Evolutionary conservation across 192 early-diverging fungal species (phyloP).

Genomic region (Rhizoclosmatium globosum): DNA sequence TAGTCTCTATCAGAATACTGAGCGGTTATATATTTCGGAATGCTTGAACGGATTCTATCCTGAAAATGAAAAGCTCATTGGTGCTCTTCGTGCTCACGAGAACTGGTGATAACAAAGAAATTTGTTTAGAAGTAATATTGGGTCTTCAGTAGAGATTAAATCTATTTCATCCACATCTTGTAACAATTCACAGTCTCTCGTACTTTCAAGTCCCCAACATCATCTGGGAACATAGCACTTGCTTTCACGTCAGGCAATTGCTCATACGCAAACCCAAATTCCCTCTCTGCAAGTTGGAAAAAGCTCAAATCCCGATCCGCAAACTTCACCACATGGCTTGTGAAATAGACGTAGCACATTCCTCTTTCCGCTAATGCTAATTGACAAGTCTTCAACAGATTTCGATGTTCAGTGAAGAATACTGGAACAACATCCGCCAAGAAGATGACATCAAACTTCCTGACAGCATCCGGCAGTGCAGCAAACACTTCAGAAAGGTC

Average conservation of each 20-base stretch:
- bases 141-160: not conserved
- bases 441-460: constrained; percentile 80
- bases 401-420: constrained; percentile 87
- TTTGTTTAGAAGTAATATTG: not conserved
- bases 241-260: constrained; percentile 76
- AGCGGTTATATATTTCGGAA: not conserved
- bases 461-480: constrained; percentile 29
- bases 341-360: constrained; percentile 75
- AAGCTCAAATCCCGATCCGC: constrained; percentile 83
- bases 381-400: constrained; percentile 75
- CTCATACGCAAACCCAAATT: constrained; percentile 72
- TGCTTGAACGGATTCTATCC: not conserved
- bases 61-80: not conserved
- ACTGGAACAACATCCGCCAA: constrained; percentile 80
- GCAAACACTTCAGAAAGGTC: constrained; percentile 52
- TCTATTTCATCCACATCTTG: constrained; percentile 51
- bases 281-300: constrained; percentile 72
- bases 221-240: constrained; percentile 87
- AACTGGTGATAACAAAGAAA: not conserved
- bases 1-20: not conserved
- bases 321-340: constrained; percentile 83
- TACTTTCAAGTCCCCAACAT: constrained; percentile 79
- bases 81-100: too few relatives aligned
- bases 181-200: constrained; percentile 85
- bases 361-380: constrained; percentile 60